phyloP scores from a whole-genome alignment of 2,329 filamentous ascomycete genomes.

The Lecanoromycetidae sp. region DNA sequence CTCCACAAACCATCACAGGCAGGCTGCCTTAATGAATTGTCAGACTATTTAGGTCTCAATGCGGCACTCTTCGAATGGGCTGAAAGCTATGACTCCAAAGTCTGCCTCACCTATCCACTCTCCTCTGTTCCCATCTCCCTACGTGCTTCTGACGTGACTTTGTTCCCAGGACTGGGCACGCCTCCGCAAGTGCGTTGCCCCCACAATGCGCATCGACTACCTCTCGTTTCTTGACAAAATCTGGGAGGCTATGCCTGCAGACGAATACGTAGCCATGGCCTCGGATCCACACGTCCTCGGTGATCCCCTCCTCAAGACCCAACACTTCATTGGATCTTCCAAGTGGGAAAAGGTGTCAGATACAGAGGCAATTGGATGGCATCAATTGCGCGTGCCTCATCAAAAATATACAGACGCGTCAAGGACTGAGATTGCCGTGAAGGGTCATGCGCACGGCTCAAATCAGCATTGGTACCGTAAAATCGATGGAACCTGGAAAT shows the following conservation, averaged over 20 bases:
- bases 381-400: constrained; percentile 51
- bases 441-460: constrained; percentile 48
- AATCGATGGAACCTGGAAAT: constrained; percentile 49
- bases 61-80: constrained; percentile 30
- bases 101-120: constrained; percentile 9
- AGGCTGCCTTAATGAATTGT: too few species aligned
- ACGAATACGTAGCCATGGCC: constrained; percentile 50
- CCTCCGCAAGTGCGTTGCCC: constrained; percentile 32
- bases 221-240: constrained; percentile 33
- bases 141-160: too few species aligned
- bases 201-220: constrained; percentile 23
- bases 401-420: constrained; percentile 45
- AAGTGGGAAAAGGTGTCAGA: constrained; percentile 48
- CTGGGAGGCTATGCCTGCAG: constrained; percentile 50
- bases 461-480: constrained; percentile 48
- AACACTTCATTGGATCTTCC: constrained; percentile 51
- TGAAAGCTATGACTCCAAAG: constrained; percentile 34
- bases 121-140: neutral
- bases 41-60: constrained; percentile 9
- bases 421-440: constrained; percentile 39
- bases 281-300: constrained; percentile 46
- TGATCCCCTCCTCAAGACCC: constrained; percentile 50
- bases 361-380: constrained; percentile 45
- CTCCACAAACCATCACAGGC: neutral
- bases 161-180: constrained; percentile 29